phyloP scores from a whole-genome alignment of 2,329 filamentous ascomycete species.

The Xylaria digitata region DNA sequence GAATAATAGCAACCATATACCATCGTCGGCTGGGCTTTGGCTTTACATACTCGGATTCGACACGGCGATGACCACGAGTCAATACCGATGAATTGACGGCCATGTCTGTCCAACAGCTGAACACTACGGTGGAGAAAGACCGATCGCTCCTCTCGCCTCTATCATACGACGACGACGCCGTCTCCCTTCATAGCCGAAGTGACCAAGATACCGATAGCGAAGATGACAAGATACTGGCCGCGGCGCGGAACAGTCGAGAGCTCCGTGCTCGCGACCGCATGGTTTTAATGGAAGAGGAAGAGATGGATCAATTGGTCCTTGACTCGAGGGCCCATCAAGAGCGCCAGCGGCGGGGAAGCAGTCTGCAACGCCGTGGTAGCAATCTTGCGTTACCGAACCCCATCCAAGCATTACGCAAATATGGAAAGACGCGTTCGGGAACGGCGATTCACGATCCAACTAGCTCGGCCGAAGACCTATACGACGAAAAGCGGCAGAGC shows the following conservation, averaged over 20 bases:
- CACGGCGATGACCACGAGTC: slow-evolving; percentile 10
- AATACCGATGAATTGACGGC: slow-evolving; percentile 9
- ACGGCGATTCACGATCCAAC: slow-evolving; percentile 56
- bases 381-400: slow-evolving; percentile 64
- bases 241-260: slow-evolving; percentile 75
- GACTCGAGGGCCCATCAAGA: slow-evolving; percentile 61
- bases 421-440: slow-evolving; percentile 50
- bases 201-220: slow-evolving; percentile 82
- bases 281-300: slow-evolving; percentile 81
- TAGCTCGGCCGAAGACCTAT: slow-evolving; percentile 62
- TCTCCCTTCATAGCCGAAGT: slow-evolving; percentile 73
- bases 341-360: slow-evolving; percentile 59
- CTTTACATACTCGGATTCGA: neutral
- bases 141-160: slow-evolving; percentile 69
- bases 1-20: neutral
- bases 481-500: slow-evolving; percentile 61
- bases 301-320: slow-evolving; percentile 70
- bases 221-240: slow-evolving; percentile 75
- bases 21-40: neutral
- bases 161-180: slow-evolving; percentile 75
- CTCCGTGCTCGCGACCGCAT: slow-evolving; percentile 75
- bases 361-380: slow-evolving; percentile 55
- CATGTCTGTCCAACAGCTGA: slow-evolving; percentile 49
- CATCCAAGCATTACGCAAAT: slow-evolving; percentile 56
- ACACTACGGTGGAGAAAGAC: slow-evolving; percentile 47